Base-by-base conservation (phyloP, 352 stramenopile genomes). In the Stephanocyclus meneghinianus region DNA sequence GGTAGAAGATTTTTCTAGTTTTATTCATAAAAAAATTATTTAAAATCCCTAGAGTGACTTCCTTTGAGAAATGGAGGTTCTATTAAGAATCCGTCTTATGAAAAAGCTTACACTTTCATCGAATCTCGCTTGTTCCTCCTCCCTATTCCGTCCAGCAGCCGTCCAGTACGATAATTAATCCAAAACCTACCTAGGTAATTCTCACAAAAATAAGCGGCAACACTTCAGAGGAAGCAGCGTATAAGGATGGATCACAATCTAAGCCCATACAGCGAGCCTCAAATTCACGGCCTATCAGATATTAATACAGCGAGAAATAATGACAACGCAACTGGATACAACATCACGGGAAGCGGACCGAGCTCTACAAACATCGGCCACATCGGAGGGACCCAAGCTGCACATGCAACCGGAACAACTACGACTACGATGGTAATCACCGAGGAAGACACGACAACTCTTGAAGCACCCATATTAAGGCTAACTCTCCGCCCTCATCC, bases 371-470 rank as follows among this genome's bases (percentile, higher is more conserved):
- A 8, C 35, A 40, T 40, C 4, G 35, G 35, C 7, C 35, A 40
- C 35, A 40, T 40, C 50, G 50, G 18, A 26, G 50, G 10, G 2
- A 26, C 3, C 50, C 50, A 59, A 32, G 16, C 50, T 30, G 15
- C 50, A 32, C 10, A 15, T 15, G n/a, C 18, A 32, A 57, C 61
- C 30, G 35, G 42, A 18, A 71, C 73, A 18, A 29, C 72, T 26
- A 80, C 73, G 4, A 29, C 72, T 26, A 80, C 73, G 4, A 80
- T 68, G 53, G 55, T 66, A 18, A 56, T 80, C 16, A 64, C 60
- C 6, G 42, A 73, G 45, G 55, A 80, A 63, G 35, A 70, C 32
- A 42, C 11, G 57, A 60, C 44, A 55, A 68, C 26, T 50, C 42
- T 56, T 18, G 72, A 81, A 60, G 44, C 15, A 44, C 67, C 66